Evolutionary conservation across 805 yeast genomes (phyloP).

Genomic region (Blastobotrys mokoenaii): DNA sequence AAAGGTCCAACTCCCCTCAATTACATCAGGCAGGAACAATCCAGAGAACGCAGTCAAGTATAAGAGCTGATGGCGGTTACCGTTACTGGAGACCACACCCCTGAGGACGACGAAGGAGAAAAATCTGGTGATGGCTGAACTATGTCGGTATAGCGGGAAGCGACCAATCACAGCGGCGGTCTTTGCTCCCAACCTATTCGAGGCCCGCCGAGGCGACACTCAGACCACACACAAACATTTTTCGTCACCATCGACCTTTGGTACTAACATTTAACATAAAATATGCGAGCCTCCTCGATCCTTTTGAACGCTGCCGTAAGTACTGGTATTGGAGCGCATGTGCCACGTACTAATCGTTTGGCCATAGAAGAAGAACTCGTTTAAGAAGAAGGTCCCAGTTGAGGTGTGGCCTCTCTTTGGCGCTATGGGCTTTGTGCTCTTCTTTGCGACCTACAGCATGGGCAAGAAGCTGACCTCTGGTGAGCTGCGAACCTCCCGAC

Average conservation of each 20-base stretch:
- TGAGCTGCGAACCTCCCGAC: slow-evolving; percentile 19
- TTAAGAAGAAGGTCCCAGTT: slow-evolving; percentile 20
- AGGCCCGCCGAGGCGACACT: background rate
- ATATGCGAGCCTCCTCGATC: slow-evolving; percentile 18
- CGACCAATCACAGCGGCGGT: slow-evolving; percentile 1
- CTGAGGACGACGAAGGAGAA: no score
- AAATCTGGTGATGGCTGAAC: background rate
- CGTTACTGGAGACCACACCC: no score
- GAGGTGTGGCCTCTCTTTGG: slow-evolving; percentile 24
- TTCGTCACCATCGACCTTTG: background rate
- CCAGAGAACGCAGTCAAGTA: no score
- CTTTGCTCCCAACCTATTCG: background rate
- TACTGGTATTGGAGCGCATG: background rate
- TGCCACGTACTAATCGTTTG: background rate
- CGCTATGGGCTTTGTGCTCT: slow-evolving; percentile 22
- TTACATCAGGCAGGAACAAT: no score
- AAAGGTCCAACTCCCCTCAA: no score
- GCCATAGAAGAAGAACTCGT: slow-evolving; percentile 1
- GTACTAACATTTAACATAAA: background rate
- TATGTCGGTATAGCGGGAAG: background rate
- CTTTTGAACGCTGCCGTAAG: slow-evolving; percentile 21
- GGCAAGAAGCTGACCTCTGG: slow-evolving; percentile 17
- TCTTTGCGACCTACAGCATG: slow-evolving; percentile 17
- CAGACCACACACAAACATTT: background rate
- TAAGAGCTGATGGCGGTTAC: no score